Conservation (phyloP, 2,329 filamentous ascomycete genomes). For the Immersiporthe knoxdaviesiana region DNA sequence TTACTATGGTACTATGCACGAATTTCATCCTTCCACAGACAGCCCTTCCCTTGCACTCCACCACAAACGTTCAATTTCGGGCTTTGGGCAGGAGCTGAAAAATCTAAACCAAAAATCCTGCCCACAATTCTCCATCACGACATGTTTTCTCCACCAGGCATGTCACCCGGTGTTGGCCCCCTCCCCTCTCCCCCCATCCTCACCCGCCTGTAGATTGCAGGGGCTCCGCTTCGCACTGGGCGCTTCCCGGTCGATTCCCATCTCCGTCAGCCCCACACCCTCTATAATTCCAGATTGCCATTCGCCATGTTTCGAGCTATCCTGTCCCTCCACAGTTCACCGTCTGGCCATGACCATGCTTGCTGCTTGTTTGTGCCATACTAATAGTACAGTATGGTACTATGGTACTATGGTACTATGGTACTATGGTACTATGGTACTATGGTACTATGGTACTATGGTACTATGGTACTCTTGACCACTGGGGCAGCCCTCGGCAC, state of each 20-base stretch:
- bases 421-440: not conserved
- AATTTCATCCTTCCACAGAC: not conserved
- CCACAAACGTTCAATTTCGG: constrained; percentile 24
- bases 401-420: not conserved
- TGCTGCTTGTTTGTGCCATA: constrained; percentile 1
- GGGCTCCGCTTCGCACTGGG: constrained; percentile 34
- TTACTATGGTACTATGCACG: not conserved
- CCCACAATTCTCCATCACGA: constrained; percentile 29
- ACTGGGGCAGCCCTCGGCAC: constrained; percentile 16
- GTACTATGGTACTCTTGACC: constrained; percentile 14
- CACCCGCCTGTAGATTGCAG: constrained; percentile 26
- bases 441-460: not conserved
- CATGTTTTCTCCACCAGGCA: constrained; percentile 28
- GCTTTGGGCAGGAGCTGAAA: constrained; percentile 25
- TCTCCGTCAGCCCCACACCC: constrained; percentile 28
- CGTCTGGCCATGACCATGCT: constrained; percentile 16
- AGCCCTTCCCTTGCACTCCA: not conserved
- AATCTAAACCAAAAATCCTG: constrained; percentile 21
- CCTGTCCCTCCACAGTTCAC: constrained; percentile 18
- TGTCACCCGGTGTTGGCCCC: constrained; percentile 30
- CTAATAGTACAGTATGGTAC: too few species aligned
- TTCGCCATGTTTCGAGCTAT: constrained; percentile 26
- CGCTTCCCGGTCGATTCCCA: constrained; percentile 33
- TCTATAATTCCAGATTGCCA: constrained; percentile 16
- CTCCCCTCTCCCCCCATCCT: constrained; percentile 4